These are phyloP conservation scores for Pseudohalonectria lignicola DNA, from an alignment of 2,329 filamentous ascomycete species.

Conservation along the genomic window DNA sequence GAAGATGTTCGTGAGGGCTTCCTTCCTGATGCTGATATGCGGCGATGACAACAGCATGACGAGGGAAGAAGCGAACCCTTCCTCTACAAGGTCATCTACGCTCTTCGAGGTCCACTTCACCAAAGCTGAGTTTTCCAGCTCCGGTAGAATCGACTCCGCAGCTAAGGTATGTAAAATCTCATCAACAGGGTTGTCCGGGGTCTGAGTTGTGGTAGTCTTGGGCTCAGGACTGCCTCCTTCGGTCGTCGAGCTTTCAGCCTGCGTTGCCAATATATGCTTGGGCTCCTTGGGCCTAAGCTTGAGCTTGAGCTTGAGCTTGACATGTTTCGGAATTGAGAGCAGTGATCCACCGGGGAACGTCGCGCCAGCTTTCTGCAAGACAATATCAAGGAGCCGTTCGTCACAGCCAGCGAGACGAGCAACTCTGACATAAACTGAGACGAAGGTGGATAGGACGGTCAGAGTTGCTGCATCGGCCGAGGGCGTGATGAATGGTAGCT, in stretches of 20 bases:
- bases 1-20: slow-evolving; percentile 59
- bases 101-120: slow-evolving; percentile 65
- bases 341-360: too few relatives aligned
- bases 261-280: too few relatives aligned
- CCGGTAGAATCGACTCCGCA: slow-evolving; percentile 11
- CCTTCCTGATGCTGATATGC: slow-evolving; percentile 64
- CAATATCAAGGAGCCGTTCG: too few relatives aligned
- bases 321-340: too few relatives aligned
- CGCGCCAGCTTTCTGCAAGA: neutral
- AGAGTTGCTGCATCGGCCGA: slow-evolving; percentile 26
- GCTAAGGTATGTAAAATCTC: neutral
- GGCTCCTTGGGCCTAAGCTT: too few relatives aligned
- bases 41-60: slow-evolving; percentile 67
- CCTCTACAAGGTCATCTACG: slow-evolving; percentile 67
- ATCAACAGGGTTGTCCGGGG: too few relatives aligned
- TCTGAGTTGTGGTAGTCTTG: neutral
- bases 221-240: neutral
- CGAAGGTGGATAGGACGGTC: neutral
- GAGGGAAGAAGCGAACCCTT: slow-evolving; percentile 59
- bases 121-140: slow-evolving; percentile 41
- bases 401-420: slow-evolving; percentile 1
- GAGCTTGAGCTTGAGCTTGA: too few relatives aligned
- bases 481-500: slow-evolving; percentile 59
- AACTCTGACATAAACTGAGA: slow-evolving; percentile 1
- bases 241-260: too few relatives aligned